Conservation (phyloP, 805 yeast genomes). For the Jamesozyma rosinii region DNA sequence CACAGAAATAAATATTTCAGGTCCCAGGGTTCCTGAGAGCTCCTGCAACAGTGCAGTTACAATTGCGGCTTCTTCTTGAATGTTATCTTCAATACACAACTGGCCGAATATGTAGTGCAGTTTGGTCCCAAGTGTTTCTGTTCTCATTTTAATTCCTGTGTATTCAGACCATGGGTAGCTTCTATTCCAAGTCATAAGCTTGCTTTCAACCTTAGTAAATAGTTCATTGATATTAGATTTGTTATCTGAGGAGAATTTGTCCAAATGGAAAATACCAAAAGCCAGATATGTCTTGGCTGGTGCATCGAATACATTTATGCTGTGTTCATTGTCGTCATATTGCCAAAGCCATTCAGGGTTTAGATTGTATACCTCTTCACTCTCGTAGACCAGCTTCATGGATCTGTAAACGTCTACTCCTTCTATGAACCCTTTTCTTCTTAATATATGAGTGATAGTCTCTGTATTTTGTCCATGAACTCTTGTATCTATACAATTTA, state of each 20-base stretch:
- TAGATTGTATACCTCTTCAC: constrained; percentile 1
- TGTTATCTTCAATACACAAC: constrained; percentile 35
- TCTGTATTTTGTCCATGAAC: no score
- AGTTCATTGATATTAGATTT: not conserved
- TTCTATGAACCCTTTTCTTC: no score
- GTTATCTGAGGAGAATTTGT: constrained; percentile 9
- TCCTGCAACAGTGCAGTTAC: constrained; percentile 34
- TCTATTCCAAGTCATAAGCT: constrained; percentile 30
- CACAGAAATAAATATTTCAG: constrained; percentile 37
- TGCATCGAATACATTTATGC: constrained; percentile 12
- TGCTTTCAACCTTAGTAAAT: constrained; percentile 5
- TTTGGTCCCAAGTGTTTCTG: constrained; percentile 9
- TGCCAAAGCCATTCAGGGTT: constrained; percentile 21
- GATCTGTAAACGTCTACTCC: not conserved
- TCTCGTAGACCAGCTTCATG: not conserved
- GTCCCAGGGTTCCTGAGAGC: constrained; percentile 24
- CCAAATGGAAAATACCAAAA: constrained; percentile 25
- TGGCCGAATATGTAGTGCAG: constrained; percentile 24
- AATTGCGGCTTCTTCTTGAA: constrained; percentile 38
- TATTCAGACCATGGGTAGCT: constrained; percentile 37
- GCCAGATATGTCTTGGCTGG: constrained; percentile 17
- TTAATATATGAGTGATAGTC: no score
- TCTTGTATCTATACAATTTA: no score
- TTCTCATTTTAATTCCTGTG: constrained; percentile 20
- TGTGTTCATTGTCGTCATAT: constrained; percentile 11